These are phyloP conservation scores for Deinandra increscens DNA, from an alignment of 129 eudicot genomes.

Conservation along the genomic window DNA sequence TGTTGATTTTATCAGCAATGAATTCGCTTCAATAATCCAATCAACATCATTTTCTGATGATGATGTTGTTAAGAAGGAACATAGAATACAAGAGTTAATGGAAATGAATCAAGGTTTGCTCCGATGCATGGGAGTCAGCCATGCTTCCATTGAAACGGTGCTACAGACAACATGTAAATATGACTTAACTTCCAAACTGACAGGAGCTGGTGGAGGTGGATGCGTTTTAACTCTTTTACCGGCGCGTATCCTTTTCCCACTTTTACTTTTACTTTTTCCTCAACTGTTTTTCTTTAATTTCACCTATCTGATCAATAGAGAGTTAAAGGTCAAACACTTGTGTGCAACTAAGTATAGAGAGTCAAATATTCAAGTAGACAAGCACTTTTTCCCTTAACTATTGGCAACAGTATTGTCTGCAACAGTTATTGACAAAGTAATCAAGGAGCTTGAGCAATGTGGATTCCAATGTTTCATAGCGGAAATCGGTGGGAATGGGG, in stretches of 20 bases:
- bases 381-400: constrained; percentile 48
- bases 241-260: constrained; percentile 63
- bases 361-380: constrained; percentile 6
- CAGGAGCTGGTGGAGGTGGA: constrained; percentile 99
- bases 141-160: constrained; percentile 82
- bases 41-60: constrained; percentile 43
- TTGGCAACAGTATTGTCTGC: constrained; percentile 59
- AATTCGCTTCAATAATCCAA: constrained; percentile 67
- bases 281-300: background rate
- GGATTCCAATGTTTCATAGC: constrained; percentile 88
- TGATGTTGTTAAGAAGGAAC: constrained; percentile 73
- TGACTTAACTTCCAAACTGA: constrained; percentile 73
- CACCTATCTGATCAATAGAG: background rate
- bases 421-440: constrained; percentile 66
- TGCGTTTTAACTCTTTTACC: constrained; percentile 91
- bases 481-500: constrained; percentile 82
- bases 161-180: constrained; percentile 65
- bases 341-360: background rate
- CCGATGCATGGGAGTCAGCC: constrained; percentile 98
- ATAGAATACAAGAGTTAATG: constrained; percentile 79
- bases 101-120: constrained; percentile 98
- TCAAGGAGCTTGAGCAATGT: constrained; percentile 75
- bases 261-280: constrained; percentile 14
- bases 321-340: background rate
- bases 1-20: constrained; percentile 85